Evolutionary conservation across 331 rosid species (phyloP), one percentile per base, ranked within the genome.

Genomic region (Malus hybrid): DNA sequence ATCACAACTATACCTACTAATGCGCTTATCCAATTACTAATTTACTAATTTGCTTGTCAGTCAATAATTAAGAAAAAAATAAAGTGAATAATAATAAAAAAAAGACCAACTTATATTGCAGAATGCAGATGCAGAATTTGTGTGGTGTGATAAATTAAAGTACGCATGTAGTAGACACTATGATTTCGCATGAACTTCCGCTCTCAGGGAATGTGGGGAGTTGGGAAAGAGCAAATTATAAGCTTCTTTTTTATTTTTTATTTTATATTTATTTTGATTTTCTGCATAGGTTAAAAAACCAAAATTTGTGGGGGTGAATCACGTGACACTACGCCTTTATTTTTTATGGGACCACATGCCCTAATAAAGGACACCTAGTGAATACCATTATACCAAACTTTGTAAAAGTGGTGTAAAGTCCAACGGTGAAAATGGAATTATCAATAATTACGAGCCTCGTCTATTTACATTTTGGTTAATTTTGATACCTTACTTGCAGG

Each of bases 141-240:
- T 16, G 65, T 10, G 28, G 59, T 84, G 87, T 80, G 89, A 32
- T 55, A 79, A 42, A 42, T 42, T 42, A 42, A 73, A 79, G 81
- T 84, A 80, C 64, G 89, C 90, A 76, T 86, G 96, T 80, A 79
- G 82, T 84, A 62, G 91, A 88, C 91, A 88, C 44, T 73, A 90
- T 90, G 80, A 88, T 86, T 81, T 84, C 83, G 85, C 88, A 81
- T 75, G 73, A 77, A 55, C 83, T 67, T 75, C 75, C 73, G 77
- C 67, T 61, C 78, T 78, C 85, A 71, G 77, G 61, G 81, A 87
- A 82, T 85, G 85, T 83, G 88, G 78, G 85, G 68, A 62, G 69
- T 80, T 68, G 81, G 74, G 67, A 87, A 89, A 79, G 75, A 67
- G 56, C 78, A 69, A 39, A 60, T 66, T 44, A 44, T 74, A 69